Percentiles rank a stretch among this genome's conserved stretches.
These are phyloP conservation scores for Zymoseptoria tritici DNA, from an alignment of 2,329 filamentous ascomycete genomes.

Conservation along the genomic window DNA sequence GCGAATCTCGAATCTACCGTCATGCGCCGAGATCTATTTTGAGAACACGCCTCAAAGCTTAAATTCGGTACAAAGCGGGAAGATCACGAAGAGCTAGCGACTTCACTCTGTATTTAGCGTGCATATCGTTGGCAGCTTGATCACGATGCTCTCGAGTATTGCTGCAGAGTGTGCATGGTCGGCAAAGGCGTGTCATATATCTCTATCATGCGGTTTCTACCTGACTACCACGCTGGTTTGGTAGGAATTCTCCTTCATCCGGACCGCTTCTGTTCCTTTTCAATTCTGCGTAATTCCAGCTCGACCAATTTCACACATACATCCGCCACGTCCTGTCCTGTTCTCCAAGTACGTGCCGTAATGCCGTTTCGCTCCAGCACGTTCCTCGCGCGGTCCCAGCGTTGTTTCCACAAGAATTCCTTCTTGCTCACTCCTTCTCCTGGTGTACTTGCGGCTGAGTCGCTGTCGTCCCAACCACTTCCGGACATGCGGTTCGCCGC, in stretches of 20 bases:
- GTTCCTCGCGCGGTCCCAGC: conserved; percentile 58
- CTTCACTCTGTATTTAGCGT: background rate
- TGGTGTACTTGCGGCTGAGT: conserved; percentile 24
- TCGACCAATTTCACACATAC: conserved; percentile 60
- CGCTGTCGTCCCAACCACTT: conserved; percentile 19
- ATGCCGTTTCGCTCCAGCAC: conserved; percentile 60
- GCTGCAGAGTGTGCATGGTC: background rate
- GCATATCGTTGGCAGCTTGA: background rate
- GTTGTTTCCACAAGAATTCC: conserved; percentile 62
- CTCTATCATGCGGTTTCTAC: too few relatives aligned
- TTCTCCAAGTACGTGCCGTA: conserved; percentile 63
- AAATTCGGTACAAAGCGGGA: background rate
- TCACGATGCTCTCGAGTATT: background rate
- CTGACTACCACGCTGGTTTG: too few relatives aligned
- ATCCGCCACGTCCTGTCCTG: conserved; percentile 60
- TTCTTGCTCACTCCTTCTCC: conserved; percentile 53
- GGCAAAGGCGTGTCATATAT: too few relatives aligned
- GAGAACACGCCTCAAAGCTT: background rate
- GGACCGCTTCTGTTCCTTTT: conserved; percentile 15
- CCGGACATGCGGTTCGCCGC: conserved; percentile 29
- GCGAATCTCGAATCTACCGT: background rate
- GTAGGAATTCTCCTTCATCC: background rate
- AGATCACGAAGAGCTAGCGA: background rate
- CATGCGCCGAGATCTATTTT: background rate
- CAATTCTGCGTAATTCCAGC: conserved; percentile 42